These are phyloP conservation scores for Thyridium curvatum DNA, from an alignment of 2,329 filamentous ascomycete species.

Conservation along the genomic window DNA sequence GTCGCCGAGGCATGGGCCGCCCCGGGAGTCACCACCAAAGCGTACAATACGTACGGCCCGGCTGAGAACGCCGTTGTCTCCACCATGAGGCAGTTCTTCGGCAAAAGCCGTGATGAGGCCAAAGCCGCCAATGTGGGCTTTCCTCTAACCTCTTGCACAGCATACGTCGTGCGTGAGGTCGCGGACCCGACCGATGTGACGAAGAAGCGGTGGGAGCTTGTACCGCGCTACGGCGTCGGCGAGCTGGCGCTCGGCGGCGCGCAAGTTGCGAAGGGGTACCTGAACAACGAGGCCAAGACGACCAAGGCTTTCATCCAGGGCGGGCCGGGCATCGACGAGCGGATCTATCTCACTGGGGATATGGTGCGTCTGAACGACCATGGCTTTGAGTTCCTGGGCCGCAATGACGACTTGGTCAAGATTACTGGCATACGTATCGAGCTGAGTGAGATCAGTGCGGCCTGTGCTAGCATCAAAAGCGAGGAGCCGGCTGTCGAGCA, in stretches of 20 bases:
- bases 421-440: constrained; percentile 16
- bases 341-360: constrained; percentile 26
- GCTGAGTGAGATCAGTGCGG: constrained; percentile 19
- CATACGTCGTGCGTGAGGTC: constrained; percentile 11
- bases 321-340: constrained; percentile 7
- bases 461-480: constrained; percentile 20
- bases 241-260: constrained; percentile 57
- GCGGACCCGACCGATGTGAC: not conserved
- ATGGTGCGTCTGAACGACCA: constrained; percentile 17
- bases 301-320: constrained; percentile 11
- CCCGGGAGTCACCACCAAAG: constrained; percentile 10
- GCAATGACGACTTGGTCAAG: constrained; percentile 15
- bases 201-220: constrained; percentile 17
- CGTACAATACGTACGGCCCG: constrained; percentile 19
- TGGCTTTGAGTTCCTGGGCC: constrained; percentile 13
- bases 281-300: constrained; percentile 11
- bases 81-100: constrained; percentile 16
- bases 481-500: constrained; percentile 24
- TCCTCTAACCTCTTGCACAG: constrained; percentile 11
- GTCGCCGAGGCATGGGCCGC: constrained; percentile 52
- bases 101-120: constrained; percentile 9
- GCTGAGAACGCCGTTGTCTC: constrained; percentile 19
- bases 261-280: constrained; percentile 22
- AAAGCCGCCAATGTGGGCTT: constrained; percentile 18
- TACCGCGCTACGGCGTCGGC: constrained; percentile 51